phyloP scores from a whole-genome alignment of 495 filamentous ascomycete species.

The Immersiella caudata region DNA sequence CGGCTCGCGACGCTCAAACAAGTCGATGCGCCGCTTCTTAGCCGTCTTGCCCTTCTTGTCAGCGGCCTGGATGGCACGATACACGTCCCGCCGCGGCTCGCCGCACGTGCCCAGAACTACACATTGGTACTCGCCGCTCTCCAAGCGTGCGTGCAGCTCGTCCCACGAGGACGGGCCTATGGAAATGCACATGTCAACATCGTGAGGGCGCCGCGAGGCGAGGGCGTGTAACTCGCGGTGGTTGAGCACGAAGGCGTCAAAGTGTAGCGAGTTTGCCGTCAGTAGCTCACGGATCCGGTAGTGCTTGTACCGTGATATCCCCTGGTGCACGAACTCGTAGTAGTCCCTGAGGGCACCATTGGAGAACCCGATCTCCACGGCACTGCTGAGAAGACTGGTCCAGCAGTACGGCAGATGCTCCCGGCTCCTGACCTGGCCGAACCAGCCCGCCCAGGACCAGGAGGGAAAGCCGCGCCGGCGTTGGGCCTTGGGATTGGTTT shows the following conservation, averaged over 20 bases:
- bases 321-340: constrained; percentile 14
- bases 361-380: constrained; percentile 24
- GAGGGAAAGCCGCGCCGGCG: constrained; percentile 31
- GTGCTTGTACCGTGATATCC: constrained; percentile 17
- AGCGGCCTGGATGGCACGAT: constrained; percentile 23
- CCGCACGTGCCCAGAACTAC: constrained; percentile 27
- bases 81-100: constrained; percentile 22
- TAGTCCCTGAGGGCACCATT: constrained; percentile 19
- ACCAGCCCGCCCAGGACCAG: constrained; percentile 36
- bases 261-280: constrained; percentile 21
- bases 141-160: constrained; percentile 17
- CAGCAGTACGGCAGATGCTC: constrained; percentile 27
- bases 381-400: constrained; percentile 24
- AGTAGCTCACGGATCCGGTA: constrained; percentile 20
- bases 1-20: constrained; percentile 27
- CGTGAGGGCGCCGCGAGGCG: constrained; percentile 5
- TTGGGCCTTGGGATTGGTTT: constrained; percentile 23
- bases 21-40: constrained; percentile 24
- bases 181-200: neutral
- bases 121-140: constrained; percentile 18
- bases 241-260: constrained; percentile 26
- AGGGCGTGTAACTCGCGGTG: constrained; percentile 12
- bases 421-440: constrained; percentile 23
- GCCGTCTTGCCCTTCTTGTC: constrained; percentile 21
- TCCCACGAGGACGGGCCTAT: constrained; percentile 20